Evolutionary conservation across 1,284 basidiomycete species (phyloP), one percentile per base, ranked within the genome.

Genomic region (Tetrapyrgos nigripes): DNA sequence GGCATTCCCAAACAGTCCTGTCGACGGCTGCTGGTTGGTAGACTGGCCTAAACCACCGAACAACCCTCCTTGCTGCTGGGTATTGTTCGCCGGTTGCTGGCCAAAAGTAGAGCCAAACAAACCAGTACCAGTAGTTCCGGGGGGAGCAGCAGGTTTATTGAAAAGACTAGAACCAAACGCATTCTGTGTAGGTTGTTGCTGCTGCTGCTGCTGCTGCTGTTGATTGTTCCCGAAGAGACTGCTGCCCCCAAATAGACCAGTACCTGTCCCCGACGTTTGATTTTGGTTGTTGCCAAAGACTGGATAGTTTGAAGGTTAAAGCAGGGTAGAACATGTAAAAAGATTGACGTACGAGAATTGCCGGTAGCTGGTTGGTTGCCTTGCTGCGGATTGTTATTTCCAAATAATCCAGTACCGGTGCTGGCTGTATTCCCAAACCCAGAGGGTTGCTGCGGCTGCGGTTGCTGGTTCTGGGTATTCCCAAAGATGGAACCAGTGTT

Each of bases 321-420:
- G 14, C 26, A 3, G 26, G 40, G n/a, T 23, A 29, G 26, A 50
- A 28, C 10, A 29, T 28, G 35, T 21, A 37, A 46, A 46, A 46
- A 26, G n/a, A 29, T 27, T 11, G 21, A 37, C 46, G 33, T 35
- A 37, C 53, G 40, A 27, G 29, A 48, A 49, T 50, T 21, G 26
- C 57, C 58, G 48, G 49, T 40, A 19, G 56, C 49, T 23, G 61
- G 44, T 55, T 70, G 72, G 48, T 58, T 71, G 49, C 66, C 69
- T 51, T 73, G 73, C 37, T 66, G 65, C 54, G 71, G 69, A 50
- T 71, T 68, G 45, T 55, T 64, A 53, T 68, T 70, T 26, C 86
- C 83, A 65, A 91, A 90, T 27, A 90, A 68, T 27, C 78, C 77
- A 24, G 24, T 31, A 14, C 69, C 75, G 68, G 19, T 48, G 13